These are phyloP conservation scores for Cichorium intybus DNA, from an alignment of 140 eudicot genomes.

Conservation along the genomic window DNA sequence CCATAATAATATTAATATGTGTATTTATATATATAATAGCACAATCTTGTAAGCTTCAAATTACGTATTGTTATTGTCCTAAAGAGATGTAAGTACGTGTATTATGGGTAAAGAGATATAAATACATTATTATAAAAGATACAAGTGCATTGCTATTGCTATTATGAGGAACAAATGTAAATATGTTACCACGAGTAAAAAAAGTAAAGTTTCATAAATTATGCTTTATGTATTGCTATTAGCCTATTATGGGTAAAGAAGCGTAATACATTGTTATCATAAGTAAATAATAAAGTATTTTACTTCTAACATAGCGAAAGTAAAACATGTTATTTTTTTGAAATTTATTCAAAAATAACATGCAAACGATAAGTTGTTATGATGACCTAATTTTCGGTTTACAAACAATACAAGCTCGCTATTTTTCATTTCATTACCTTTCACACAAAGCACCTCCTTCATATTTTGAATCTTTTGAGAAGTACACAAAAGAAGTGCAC, in stretches of 20 bases:
- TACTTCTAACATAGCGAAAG: background rate
- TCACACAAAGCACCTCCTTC: slow-evolving; percentile 34
- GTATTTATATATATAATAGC: too few species aligned
- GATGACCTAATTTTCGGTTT: slow-evolving; percentile 19
- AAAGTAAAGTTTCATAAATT: too few species aligned
- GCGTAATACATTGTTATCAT: too few species aligned
- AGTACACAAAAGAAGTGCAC: background rate
- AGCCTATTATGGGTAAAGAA: too few species aligned
- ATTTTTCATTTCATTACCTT: slow-evolving; percentile 4
- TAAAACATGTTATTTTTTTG: background rate
- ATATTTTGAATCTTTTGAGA: slow-evolving; percentile 12
- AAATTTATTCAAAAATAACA: background rate
- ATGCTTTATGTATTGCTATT: too few species aligned
- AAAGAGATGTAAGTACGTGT: background rate
- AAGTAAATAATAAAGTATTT: too few species aligned
- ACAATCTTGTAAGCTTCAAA: too few species aligned
- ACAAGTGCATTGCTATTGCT: too few species aligned
- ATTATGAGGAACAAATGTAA: too few species aligned
- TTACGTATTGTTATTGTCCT: too few species aligned
- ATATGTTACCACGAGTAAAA: background rate
- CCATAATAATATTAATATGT: too few species aligned
- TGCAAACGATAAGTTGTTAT: background rate
- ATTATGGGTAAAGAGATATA: background rate
- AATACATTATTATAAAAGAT: too few species aligned
- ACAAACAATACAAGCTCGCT: background rate